A percentile compares a stretch with the other conserved stretches of the same genome.
Conservation (phyloP, 208 protist species). For the Acanthamoeba castellanii region DNA sequence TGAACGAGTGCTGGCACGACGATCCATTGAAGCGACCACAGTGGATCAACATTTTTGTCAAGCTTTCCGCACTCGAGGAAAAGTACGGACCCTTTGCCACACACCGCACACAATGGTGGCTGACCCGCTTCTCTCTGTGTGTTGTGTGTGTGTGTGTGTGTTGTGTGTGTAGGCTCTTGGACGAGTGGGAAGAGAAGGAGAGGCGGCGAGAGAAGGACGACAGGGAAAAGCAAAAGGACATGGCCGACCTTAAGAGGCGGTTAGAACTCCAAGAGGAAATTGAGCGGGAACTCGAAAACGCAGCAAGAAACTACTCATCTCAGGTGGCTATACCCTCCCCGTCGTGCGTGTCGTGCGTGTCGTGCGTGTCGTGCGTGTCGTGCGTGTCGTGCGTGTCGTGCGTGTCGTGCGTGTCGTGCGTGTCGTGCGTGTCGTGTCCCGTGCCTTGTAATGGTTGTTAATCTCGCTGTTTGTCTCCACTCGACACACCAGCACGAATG, state of each 20-base stretch:
- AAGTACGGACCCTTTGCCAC: neutral
- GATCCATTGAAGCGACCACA: slow-evolving; percentile 28
- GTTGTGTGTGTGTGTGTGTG: neutral
- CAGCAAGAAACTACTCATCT: slow-evolving; percentile 42
- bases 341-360: neutral
- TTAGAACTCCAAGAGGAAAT: slow-evolving; percentile 45
- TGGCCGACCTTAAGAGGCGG: slow-evolving; percentile 20
- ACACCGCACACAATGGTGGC: neutral
- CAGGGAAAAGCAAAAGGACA: slow-evolving; percentile 13
- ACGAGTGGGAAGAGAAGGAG: slow-evolving; percentile 15
- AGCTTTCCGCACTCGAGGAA: slow-evolving; percentile 12
- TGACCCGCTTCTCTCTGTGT: neutral
- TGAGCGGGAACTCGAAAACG: slow-evolving; percentile 48
- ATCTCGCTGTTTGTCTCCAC: neutral
- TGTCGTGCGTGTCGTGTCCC: neutral
- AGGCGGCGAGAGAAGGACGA: neutral
- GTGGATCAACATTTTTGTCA: slow-evolving; percentile 41
- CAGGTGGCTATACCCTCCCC: neutral
- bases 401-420: neutral
- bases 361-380: neutral
- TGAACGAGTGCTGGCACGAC: slow-evolving; percentile 58
- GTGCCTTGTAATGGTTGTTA: neutral
- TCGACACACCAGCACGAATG: neutral
- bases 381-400: neutral
- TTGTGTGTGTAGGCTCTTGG: neutral